These are phyloP conservation scores for Lophiotrema nucula DNA, from an alignment of 495 filamentous ascomycete species.

Conservation along the genomic window DNA sequence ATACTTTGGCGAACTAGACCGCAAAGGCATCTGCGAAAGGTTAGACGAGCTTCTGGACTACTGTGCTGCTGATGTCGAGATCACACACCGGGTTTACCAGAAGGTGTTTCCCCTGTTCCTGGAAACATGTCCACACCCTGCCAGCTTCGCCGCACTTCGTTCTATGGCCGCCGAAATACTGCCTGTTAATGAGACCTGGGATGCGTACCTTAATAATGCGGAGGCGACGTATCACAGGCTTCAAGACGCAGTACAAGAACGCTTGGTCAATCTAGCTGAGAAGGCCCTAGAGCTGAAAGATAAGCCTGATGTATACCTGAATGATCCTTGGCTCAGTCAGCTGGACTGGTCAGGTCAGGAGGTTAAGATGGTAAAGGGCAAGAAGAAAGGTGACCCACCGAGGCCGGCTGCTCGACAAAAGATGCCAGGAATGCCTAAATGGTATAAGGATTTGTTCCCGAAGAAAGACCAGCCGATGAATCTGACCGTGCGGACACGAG, in stretches of 20 bases:
- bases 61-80: slow-evolving; percentile 89
- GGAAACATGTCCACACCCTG: slow-evolving; percentile 87
- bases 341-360: slow-evolving; percentile 95
- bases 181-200: slow-evolving; percentile 84
- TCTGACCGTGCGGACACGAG: slow-evolving; percentile 81
- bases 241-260: slow-evolving; percentile 70
- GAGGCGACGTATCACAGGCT: slow-evolving; percentile 80
- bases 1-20: slow-evolving; percentile 79
- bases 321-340: slow-evolving; percentile 87
- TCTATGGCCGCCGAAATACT: slow-evolving; percentile 91
- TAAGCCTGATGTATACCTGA: slow-evolving; percentile 61
- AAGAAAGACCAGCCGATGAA: slow-evolving; percentile 63
- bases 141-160: slow-evolving; percentile 91
- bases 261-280: slow-evolving; percentile 68
- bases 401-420: slow-evolving; percentile 82
- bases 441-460: slow-evolving; percentile 89
- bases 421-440: slow-evolving; percentile 88
- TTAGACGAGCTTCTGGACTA: slow-evolving; percentile 87
- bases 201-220: slow-evolving; percentile 73
- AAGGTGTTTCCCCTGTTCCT: slow-evolving; percentile 89
- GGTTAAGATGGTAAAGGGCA: slow-evolving; percentile 85
- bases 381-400: slow-evolving; percentile 76
- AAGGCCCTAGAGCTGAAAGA: slow-evolving; percentile 73
- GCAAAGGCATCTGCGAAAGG: slow-evolving; percentile 62
- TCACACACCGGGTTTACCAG: slow-evolving; percentile 89